Base-by-base conservation (phyloP, 1,139 yeast species). In the Scheffersomyces illinoinensis region DNA sequence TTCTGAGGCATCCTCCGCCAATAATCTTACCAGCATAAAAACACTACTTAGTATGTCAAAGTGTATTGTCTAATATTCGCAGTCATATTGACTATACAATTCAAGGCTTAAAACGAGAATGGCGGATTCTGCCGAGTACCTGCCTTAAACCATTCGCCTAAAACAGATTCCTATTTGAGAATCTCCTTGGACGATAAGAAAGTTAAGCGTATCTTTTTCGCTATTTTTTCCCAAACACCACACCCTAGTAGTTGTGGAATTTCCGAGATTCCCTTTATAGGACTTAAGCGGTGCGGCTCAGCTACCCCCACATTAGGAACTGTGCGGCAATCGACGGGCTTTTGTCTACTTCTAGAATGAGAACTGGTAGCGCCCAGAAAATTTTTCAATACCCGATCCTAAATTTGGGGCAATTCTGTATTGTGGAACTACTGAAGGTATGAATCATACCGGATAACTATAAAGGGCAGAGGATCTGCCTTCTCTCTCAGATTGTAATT, bases 231-330 rank as follows among this genome's bases (percentile, higher is more conserved):
- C 43, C 10, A 2, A 12, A 12, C 21, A 12, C 43, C 17, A 33
- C 43, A 33, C 43, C 43, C 17, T 33, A 33, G 7, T 33, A 14
- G 43, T 33, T 33, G 17, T 33, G 43, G 43, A 33, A 17, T 7
- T 33, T 14, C 43, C 43, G 43, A 33, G 43, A 33, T 33, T 33
- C 12, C 17, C 51, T 48, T 19, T 19, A 48, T 20, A 24, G 33
- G 5, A 26, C 19, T 48, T 10, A 12, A 20, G 51, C 24, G 51
- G 51, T 48, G 51, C 51, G 51, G 51, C 51, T 48, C 51, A 48
- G n/a, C 17, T 8, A 24, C 20, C 51, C 51, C 51, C 51, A 48
- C 51, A 48, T 20, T 48, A 64, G 59, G 20, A 66, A 63, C 55
- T 61, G 62, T 46, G 61, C 56, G 12, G 52, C 43, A 19, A 48